Percentiles rank a stretch among this genome's conserved stretches.
Conservation (phyloP, 1,139 yeast species). For the Waltiozyma sp. region DNA sequence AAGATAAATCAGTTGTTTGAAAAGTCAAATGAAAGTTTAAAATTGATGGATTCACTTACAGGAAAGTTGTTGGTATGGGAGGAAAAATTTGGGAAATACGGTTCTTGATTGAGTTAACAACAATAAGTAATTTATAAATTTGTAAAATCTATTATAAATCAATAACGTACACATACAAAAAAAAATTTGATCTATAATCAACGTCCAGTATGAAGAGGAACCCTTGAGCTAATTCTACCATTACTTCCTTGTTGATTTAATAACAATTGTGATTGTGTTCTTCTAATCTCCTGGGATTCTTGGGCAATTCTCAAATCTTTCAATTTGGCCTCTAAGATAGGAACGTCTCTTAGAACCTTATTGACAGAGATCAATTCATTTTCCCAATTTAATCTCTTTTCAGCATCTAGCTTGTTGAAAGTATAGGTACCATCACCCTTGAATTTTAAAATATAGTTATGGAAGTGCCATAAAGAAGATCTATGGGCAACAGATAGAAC, state of each 20-base stretch:
- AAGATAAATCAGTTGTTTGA: slow-evolving; percentile 28
- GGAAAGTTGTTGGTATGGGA: slow-evolving; percentile 69
- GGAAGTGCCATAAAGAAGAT: slow-evolving; percentile 89
- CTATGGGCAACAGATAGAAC: slow-evolving; percentile 86
- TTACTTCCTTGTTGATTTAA: neutral
- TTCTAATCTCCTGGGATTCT: slow-evolving; percentile 18
- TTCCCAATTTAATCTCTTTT: slow-evolving; percentile 54
- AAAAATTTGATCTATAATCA: neutral
- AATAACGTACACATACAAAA: too few relatives aligned
- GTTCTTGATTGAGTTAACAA: slow-evolving; percentile 1
- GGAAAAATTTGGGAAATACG: slow-evolving; percentile 34
- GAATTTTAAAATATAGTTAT: slow-evolving; percentile 68
- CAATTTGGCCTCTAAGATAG: slow-evolving; percentile 52
- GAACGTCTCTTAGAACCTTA: slow-evolving; percentile 50
- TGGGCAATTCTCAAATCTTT: slow-evolving; percentile 43
- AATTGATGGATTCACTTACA: slow-evolving; percentile 60
- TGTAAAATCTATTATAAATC: too few relatives aligned
- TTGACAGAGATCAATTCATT: slow-evolving; percentile 62
- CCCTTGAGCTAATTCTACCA: neutral
- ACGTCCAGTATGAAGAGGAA: neutral
- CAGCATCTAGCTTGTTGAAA: slow-evolving; percentile 61
- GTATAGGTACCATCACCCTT: slow-evolving; percentile 74
- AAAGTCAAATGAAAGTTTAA: slow-evolving; percentile 47
- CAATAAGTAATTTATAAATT: too few relatives aligned
- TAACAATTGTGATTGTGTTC: slow-evolving; percentile 16